These are phyloP conservation scores for Mycosphaerella sp. DNA, from an alignment of 2,329 filamentous ascomycete species.

Conservation along the genomic window DNA sequence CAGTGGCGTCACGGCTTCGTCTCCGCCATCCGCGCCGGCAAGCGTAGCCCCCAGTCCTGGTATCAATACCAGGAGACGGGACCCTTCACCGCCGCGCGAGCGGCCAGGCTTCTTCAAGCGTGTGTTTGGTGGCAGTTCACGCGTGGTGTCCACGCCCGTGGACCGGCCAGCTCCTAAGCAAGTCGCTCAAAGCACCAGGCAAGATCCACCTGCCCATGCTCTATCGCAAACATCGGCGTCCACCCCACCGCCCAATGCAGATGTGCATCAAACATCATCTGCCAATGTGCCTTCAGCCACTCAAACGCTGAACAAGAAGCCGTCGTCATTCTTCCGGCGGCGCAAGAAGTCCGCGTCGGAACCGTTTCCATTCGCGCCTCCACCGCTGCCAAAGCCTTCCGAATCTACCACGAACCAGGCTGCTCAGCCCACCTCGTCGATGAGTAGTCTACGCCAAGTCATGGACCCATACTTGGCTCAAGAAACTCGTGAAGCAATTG, in stretches of 20 bases:
- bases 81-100: constrained; percentile 40
- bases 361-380: constrained; percentile 53
- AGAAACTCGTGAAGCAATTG: constrained; percentile 16
- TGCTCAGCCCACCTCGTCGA: constrained; percentile 44
- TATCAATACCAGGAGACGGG: constrained; percentile 34
- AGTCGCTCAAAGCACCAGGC: constrained; percentile 14
- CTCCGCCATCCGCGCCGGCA: constrained; percentile 44
- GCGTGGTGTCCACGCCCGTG: constrained; percentile 21
- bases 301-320: constrained; percentile 70
- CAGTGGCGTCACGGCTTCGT: constrained; percentile 29
- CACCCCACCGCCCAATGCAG: constrained; percentile 8
- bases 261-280: constrained; percentile 12
- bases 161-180: constrained; percentile 19
- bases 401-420: constrained; percentile 29
- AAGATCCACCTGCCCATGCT: constrained; percentile 14
- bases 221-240: constrained; percentile 19
- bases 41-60: constrained; percentile 48
- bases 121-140: constrained; percentile 60
- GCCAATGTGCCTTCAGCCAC: constrained; percentile 16
- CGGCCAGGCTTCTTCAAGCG: constrained; percentile 84
- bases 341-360: constrained; percentile 86
- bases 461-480: constrained; percentile 74
- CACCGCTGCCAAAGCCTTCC: constrained; percentile 45
- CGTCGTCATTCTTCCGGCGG: constrained; percentile 88
- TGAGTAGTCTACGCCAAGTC: constrained; percentile 74